Conservation (phyloP, 1,284 basidiomycete species). For the Mycena sp. region DNA sequence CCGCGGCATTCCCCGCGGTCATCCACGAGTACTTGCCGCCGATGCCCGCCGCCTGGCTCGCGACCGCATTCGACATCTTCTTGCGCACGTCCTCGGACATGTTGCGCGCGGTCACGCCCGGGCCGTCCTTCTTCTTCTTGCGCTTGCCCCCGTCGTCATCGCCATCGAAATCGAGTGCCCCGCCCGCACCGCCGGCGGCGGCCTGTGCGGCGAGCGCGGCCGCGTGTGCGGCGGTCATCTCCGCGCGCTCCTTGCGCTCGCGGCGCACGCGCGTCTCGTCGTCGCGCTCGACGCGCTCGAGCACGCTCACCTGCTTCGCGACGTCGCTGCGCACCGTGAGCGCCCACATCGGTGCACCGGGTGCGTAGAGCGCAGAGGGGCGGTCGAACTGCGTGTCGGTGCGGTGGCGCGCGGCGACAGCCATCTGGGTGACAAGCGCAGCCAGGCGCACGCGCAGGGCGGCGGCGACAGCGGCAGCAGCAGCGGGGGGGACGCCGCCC, state of each 20-base stretch:
- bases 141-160: constrained; percentile 65
- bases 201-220: constrained; percentile 68
- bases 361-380: constrained; percentile 66
- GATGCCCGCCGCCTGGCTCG: constrained; percentile 85
- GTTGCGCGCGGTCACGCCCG: constrained; percentile 83
- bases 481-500: constrained; percentile 14
- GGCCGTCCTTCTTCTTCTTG: constrained; percentile 87
- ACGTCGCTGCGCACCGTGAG: constrained; percentile 77
- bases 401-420: constrained; percentile 34
- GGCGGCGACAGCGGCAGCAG: constrained; percentile 18
- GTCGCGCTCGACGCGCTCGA: constrained; percentile 82
- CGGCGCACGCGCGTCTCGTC: constrained; percentile 79
- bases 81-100: constrained; percentile 90
- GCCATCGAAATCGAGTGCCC: constrained; percentile 46
- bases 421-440: constrained; percentile 24
- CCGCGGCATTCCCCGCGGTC: constrained; percentile 65
- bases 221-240: constrained; percentile 72
- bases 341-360: constrained; percentile 81
- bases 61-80: constrained; percentile 89
- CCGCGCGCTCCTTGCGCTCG: constrained; percentile 78
- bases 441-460: constrained; percentile 28
- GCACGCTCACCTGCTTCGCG: constrained; percentile 74
- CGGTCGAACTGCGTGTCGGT: constrained; percentile 76
- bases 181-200: constrained; percentile 45
- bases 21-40: constrained; percentile 88